These are phyloP conservation scores for Melastoma candidum DNA, from an alignment of 441 rosid genomes.

Conservation along the genomic window DNA sequence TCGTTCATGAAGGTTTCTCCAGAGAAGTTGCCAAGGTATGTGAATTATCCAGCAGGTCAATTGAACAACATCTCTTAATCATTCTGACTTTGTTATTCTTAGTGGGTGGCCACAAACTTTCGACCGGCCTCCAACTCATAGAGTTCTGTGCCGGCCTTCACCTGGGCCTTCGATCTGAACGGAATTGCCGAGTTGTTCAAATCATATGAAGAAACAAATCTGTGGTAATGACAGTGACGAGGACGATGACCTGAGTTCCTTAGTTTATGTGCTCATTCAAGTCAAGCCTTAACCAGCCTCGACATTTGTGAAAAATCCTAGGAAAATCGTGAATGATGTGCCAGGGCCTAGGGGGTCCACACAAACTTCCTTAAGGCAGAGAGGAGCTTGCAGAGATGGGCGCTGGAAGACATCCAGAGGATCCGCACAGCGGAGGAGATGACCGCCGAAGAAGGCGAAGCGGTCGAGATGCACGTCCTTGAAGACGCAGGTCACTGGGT, in stretches of 20 bases:
- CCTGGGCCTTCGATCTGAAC: conserved; percentile 76
- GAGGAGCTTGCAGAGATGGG: conserved; percentile 97
- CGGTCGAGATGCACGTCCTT: conserved; percentile 94
- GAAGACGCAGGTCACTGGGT: conserved; percentile 99
- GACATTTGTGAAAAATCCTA: conserved; percentile 13
- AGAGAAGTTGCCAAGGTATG: conserved; percentile 77
- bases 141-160: conserved; percentile 46
- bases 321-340: conserved; percentile 82
- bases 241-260: too few relatives aligned
- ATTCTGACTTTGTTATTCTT: conserved; percentile 1
- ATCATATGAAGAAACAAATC: conserved; percentile 83
- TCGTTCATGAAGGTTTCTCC: conserved; percentile 71
- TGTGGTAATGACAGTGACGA: conserved; percentile 40
- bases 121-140: conserved; percentile 24
- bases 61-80: too few relatives aligned
- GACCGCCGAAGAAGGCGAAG: conserved; percentile 81
- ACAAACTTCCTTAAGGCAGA: conserved; percentile 89
- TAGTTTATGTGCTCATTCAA: too few relatives aligned
- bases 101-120: conserved; percentile 93
- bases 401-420: conserved; percentile 80
- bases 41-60: too few relatives aligned
- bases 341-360: conserved; percentile 67
- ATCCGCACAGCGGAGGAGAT: conserved; percentile 83
- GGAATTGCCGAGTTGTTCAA: conserved; percentile 75
- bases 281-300: too few relatives aligned